These are phyloP conservation scores for Thoreauomyces humboldtii DNA, from an alignment of 192 early-diverging fungal genomes.

Conservation along the genomic window DNA sequence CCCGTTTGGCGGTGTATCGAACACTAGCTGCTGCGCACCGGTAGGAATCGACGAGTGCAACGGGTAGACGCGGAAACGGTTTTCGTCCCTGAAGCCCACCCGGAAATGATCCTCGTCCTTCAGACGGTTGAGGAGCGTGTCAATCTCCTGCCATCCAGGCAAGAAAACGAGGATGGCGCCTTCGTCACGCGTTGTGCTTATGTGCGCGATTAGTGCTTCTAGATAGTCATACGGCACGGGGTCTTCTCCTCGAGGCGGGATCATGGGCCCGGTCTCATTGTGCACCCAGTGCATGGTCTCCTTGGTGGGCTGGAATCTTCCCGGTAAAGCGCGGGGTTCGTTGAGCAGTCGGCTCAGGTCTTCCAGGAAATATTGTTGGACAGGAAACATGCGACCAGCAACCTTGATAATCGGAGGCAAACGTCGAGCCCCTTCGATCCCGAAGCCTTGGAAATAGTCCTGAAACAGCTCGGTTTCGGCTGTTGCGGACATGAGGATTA, in stretches of 20 bases:
- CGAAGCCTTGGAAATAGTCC: slow-evolving; percentile 64
- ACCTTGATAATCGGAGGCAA: slow-evolving; percentile 51
- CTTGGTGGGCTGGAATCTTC: slow-evolving; percentile 10
- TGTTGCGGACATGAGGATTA: slow-evolving; percentile 92
- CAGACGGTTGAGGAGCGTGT: slow-evolving; percentile 52
- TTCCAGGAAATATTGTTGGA: slow-evolving; percentile 56
- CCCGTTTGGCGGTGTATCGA: slow-evolving; percentile 52
- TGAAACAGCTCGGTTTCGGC: slow-evolving; percentile 78
- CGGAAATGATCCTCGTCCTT: slow-evolving; percentile 44
- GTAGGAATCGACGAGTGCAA: slow-evolving; percentile 72
- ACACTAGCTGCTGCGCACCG: slow-evolving; percentile 68
- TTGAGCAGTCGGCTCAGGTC: slow-evolving; percentile 46
- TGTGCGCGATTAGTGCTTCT: slow-evolving; percentile 61
- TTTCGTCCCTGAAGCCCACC: slow-evolving; percentile 47
- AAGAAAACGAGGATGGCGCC: slow-evolving; percentile 75
- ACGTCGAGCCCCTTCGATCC: slow-evolving; percentile 1
- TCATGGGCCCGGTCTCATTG: slow-evolving; percentile 21
- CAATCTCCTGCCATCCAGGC: slow-evolving; percentile 69
- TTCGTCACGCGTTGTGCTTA: slow-evolving; percentile 36
- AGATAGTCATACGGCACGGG: slow-evolving; percentile 47
- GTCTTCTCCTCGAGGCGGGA: slow-evolving; percentile 15
- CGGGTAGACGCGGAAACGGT: slow-evolving; percentile 32
- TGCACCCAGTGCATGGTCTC: slow-evolving; percentile 17
- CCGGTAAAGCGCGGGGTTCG: slow-evolving; percentile 7
- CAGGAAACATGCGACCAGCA: slow-evolving; percentile 58